Evolutionary conservation across 1,284 basidiomycete species (phyloP).

Genomic region (Waitea zeae): DNA sequence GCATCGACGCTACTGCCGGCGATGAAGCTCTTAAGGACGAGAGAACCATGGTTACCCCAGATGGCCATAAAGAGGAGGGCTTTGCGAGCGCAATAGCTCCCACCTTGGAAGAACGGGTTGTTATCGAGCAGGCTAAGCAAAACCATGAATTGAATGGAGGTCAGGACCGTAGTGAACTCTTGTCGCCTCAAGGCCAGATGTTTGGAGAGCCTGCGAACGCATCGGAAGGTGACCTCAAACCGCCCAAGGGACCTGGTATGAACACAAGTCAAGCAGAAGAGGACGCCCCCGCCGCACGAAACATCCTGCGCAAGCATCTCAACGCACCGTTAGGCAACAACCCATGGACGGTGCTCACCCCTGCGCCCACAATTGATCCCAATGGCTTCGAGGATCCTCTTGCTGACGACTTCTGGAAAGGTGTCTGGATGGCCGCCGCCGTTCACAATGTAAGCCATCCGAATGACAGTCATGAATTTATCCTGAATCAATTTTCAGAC

Average conservation of each 20-base stretch:
- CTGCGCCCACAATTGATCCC: constrained; percentile 56
- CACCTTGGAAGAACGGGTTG: constrained; percentile 53
- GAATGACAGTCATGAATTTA: neutral
- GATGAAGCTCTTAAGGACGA: constrained; percentile 29
- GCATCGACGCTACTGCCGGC: constrained; percentile 18
- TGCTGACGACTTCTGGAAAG: constrained; percentile 72
- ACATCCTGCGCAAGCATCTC: constrained; percentile 36
- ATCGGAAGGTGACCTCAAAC: constrained; percentile 23
- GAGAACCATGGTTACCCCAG: constrained; percentile 32
- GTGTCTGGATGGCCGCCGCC: constrained; percentile 75
- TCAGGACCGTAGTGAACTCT: constrained; percentile 8
- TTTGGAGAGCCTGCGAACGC: constrained; percentile 37
- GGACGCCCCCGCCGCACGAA: constrained; percentile 28
- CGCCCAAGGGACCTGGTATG: neutral
- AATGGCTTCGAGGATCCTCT: constrained; percentile 80
- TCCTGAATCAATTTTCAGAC: constrained; percentile 32
- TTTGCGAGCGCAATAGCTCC: constrained; percentile 54
- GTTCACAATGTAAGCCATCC: constrained; percentile 58
- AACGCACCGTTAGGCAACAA: constrained; percentile 28
- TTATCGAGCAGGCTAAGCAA: constrained; percentile 15
- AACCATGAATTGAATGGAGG: constrained; percentile 19
- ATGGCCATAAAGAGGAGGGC: constrained; percentile 32
- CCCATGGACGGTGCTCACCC: constrained; percentile 43
- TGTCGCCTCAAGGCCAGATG: constrained; percentile 19
- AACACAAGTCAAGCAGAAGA: constrained; percentile 25